Evolutionary conservation across 345 rosid genomes (phyloP).

Genomic region (Rhizophora mangle): DNA sequence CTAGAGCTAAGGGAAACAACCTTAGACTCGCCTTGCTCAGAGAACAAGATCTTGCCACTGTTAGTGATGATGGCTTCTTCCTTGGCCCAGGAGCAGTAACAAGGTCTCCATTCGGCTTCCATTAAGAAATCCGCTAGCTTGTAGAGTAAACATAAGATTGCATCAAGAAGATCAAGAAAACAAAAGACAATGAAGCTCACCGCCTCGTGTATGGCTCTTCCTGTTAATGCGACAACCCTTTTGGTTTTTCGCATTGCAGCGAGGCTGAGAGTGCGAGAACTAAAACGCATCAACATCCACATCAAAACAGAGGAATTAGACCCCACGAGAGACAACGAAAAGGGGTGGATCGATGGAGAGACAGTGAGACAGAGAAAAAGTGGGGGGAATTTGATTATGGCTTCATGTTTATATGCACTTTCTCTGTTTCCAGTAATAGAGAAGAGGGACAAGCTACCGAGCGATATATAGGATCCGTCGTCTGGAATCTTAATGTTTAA

Average conservation of each 20-base stretch:
- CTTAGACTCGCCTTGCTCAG: conserved; percentile 77
- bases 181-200: conserved; percentile 77
- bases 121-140: conserved; percentile 66
- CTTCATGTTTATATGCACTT: no score
- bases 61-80: conserved; percentile 59
- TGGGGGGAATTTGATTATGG: no score
- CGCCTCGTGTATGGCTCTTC: conserved; percentile 24
- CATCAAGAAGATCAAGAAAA: conserved; percentile 72
- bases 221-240: conserved; percentile 15
- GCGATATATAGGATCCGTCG: no score
- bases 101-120: conserved; percentile 87
- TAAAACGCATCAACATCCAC: no score
- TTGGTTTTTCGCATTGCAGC: conserved; percentile 19
- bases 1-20: conserved; percentile 62
- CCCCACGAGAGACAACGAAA: no score
- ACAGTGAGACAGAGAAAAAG: no score
- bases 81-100: conserved; percentile 67
- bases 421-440: no score
- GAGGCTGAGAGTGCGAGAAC: no score
- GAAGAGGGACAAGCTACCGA: no score
- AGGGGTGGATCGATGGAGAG: no score
- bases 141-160: conserved; percentile 59
- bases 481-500: no score
- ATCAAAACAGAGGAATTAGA: no score
- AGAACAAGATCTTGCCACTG: conserved; percentile 62